Percentiles rank a stretch among this genome's conserved stretches.
phyloP scores from a whole-genome alignment of 2,329 filamentous ascomycete genomes.

The Hymenoscyphus repandus region DNA sequence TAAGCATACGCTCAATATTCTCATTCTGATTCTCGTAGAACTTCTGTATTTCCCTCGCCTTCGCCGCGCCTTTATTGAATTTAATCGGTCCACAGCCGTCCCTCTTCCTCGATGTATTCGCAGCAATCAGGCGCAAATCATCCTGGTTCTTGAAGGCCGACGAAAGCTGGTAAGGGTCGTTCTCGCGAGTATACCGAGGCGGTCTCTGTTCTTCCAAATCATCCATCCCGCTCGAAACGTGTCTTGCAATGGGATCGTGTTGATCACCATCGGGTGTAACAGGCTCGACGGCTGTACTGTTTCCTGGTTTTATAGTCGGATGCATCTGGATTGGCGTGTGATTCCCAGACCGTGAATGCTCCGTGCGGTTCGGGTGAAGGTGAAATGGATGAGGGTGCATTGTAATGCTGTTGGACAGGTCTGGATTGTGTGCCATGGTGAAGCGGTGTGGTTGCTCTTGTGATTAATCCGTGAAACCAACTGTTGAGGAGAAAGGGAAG shows the following conservation, averaged over 20 bases:
- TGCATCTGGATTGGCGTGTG: constrained; percentile 24
- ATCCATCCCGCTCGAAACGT: constrained; percentile 20
- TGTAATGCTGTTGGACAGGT: constrained; percentile 28
- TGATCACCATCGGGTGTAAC: constrained; percentile 23
- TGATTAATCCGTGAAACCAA: background rate
- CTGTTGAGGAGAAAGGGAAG: background rate
- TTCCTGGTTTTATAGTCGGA: constrained; percentile 30
- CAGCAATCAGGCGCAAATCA: constrained; percentile 72
- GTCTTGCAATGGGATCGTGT: constrained; percentile 26
- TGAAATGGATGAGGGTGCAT: constrained; percentile 30
- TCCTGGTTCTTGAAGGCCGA: constrained; percentile 69
- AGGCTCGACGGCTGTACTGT: constrained; percentile 39
- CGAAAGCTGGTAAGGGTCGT: constrained; percentile 78
- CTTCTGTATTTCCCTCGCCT: constrained; percentile 51
- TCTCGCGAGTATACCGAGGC: constrained; percentile 39
- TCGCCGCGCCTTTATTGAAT: constrained; percentile 34
- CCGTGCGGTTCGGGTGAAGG: constrained; percentile 24
- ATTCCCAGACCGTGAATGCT: constrained; percentile 17
- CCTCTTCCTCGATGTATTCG: constrained; percentile 76
- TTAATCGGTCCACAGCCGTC: constrained; percentile 38
- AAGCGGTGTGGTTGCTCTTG: background rate
- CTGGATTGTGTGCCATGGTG: constrained; percentile 21
- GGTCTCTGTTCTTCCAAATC: constrained; percentile 39
- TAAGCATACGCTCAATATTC: constrained; percentile 85
- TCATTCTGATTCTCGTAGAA: constrained; percentile 93